A percentile compares a stretch with the other conserved stretches of the same genome.
phyloP scores from a whole-genome alignment of 192 early-diverging fungal species.

The Gigaspora rosea region DNA sequence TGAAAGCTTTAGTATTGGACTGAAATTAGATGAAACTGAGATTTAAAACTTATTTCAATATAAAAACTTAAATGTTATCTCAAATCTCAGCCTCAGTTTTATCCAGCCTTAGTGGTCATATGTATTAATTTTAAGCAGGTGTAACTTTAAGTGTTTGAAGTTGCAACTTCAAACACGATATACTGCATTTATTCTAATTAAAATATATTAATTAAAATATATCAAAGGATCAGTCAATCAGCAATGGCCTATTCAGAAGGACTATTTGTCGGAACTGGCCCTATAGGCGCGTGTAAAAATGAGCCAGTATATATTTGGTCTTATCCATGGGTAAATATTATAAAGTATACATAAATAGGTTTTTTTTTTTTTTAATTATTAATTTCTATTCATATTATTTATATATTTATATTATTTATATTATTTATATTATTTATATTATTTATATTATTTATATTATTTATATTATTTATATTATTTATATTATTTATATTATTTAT shows the following conservation, averaged over 20 bases:
- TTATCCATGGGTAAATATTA: background rate
- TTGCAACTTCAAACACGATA: background rate
- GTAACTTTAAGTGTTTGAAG: background rate
- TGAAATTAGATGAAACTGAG: too few species aligned
- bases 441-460: too few species aligned
- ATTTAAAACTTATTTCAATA: too few species aligned
- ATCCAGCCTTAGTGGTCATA: too few species aligned
- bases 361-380: background rate
- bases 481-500: background rate
- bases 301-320: constrained; percentile 9
- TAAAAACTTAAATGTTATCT: too few species aligned
- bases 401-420: too few species aligned
- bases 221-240: background rate
- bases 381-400: too few species aligned
- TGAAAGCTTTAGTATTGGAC: background rate
- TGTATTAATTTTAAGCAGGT: too few species aligned
- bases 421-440: too few species aligned
- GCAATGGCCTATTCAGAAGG: constrained; percentile 5
- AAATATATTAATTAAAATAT: background rate
- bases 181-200: background rate
- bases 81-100: too few species aligned
- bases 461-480: too few species aligned
- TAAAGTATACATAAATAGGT: background rate
- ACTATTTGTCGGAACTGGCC: background rate
- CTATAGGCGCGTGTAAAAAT: background rate